These are phyloP conservation scores for Pachysandra terminalis DNA, from an alignment of 164 flowering plant species.

Conservation along the genomic window DNA sequence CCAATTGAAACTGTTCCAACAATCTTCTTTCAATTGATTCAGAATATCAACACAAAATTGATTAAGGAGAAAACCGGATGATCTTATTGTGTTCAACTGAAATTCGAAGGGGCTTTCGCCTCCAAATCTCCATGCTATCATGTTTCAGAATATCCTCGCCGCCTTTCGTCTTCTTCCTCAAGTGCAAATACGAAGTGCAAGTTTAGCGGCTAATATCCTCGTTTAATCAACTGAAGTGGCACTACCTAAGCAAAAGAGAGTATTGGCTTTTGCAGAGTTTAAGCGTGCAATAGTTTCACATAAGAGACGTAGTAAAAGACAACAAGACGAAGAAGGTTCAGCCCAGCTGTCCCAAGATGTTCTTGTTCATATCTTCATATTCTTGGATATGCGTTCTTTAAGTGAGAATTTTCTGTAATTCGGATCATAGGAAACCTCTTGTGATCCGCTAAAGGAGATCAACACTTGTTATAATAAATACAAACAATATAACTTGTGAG, in stretches of 20 bases:
- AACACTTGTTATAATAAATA: too few species aligned
- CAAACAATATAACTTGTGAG: too few species aligned
- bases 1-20: too few species aligned
- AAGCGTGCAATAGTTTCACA: constrained; percentile 71
- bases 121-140: constrained; percentile 51
- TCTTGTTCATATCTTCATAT: constrained; percentile 68
- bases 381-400: constrained; percentile 73
- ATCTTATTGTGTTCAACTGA: too few species aligned
- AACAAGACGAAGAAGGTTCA: constrained; percentile 37
- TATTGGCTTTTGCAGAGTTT: constrained; percentile 51
- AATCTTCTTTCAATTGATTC: too few species aligned
- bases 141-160: constrained; percentile 63
- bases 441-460: too few species aligned
- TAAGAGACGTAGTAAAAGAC: constrained; percentile 55
- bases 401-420: too few species aligned
- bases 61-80: too few species aligned
- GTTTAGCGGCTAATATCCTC: constrained; percentile 61
- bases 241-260: constrained; percentile 72
- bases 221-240: constrained; percentile 59
- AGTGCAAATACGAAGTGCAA: constrained; percentile 47
- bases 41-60: too few species aligned
- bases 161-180: constrained; percentile 75
- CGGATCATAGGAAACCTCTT: too few species aligned
- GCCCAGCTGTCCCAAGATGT: constrained; percentile 66
- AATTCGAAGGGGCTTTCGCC: too few species aligned